phyloP scores from a whole-genome alignment of 306 rosid species.

The Fragaria nilgerrensis region DNA sequence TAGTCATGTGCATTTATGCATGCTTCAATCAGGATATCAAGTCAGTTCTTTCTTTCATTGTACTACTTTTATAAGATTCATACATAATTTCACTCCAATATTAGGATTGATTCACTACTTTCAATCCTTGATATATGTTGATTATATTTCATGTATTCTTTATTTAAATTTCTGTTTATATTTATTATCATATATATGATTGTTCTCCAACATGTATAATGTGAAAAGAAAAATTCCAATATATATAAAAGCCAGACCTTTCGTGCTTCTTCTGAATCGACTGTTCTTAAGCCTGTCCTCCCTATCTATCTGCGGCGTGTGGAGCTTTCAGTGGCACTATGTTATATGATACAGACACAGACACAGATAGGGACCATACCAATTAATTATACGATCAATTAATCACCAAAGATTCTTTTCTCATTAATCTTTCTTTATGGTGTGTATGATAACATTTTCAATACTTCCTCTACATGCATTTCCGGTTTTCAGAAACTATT shows the following conservation, averaged over 20 bases:
- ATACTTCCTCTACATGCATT: not conserved
- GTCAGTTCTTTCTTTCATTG: too few relatives aligned
- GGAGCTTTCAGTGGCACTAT: not conserved
- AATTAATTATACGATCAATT: not conserved
- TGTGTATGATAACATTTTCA: not conserved
- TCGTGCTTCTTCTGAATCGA: not conserved
- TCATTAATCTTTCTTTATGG: not conserved
- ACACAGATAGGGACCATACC: not conserved
- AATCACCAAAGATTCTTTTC: not conserved
- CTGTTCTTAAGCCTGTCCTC: not conserved
- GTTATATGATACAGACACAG: not conserved
- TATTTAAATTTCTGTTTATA: too few relatives aligned
- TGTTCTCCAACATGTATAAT: too few relatives aligned
- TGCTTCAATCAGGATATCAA: too few relatives aligned
- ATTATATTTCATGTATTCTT: too few relatives aligned
- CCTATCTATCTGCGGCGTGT: not conserved
- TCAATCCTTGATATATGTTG: too few relatives aligned
- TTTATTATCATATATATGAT: too few relatives aligned
- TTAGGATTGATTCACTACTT: too few relatives aligned
- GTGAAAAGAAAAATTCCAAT: not conserved
- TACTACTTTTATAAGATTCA: too few relatives aligned
- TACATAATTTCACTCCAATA: too few relatives aligned
- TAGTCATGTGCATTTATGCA: too few relatives aligned
- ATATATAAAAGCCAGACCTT: not conserved
- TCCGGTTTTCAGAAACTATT: not conserved